A percentile compares a stretch with the other conserved stretches of the same genome.
Evolutionary conservation across 208 protist species (phyloP).

Genomic region (Crithidia brevicula): DNA sequence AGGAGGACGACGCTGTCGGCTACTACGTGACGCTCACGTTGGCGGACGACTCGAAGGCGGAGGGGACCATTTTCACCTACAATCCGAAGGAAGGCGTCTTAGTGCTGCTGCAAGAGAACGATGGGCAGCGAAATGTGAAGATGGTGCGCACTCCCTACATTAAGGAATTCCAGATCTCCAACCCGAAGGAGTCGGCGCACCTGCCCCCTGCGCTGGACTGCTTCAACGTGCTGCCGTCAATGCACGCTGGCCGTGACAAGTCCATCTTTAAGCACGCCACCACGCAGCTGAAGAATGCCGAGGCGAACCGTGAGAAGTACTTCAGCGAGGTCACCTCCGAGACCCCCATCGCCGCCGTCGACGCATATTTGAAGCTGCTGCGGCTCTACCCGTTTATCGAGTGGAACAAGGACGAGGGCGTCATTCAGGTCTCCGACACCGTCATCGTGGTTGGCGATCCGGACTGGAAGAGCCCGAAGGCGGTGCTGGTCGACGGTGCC

Average conservation of each 20-base stretch:
- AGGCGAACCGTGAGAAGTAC: constrained; percentile 40
- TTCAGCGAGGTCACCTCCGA: constrained; percentile 52
- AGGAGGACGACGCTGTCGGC: constrained; percentile 76
- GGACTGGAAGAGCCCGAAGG: constrained; percentile 68
- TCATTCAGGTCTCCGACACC: constrained; percentile 73
- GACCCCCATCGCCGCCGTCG: constrained; percentile 72
- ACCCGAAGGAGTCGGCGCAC: constrained; percentile 40
- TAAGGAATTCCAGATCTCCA: constrained; percentile 59
- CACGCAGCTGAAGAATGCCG: constrained; percentile 68
- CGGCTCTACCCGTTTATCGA: constrained; percentile 80
- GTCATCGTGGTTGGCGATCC: constrained; percentile 78
- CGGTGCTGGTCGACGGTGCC: constrained; percentile 59
- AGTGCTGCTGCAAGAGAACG: constrained; percentile 60
- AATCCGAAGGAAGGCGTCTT: constrained; percentile 74
- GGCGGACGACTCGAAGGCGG: constrained; percentile 61
- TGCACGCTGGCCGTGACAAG: constrained; percentile 82
- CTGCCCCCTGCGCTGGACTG: constrained; percentile 66
- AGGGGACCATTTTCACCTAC: constrained; percentile 87
- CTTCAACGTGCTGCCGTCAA: constrained; percentile 72
- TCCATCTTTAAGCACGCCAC: constrained; percentile 85
- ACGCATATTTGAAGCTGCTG: constrained; percentile 65
- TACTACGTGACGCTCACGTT: constrained; percentile 63
- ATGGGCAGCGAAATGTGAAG: constrained; percentile 57
- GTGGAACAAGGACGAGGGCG: constrained; percentile 75
- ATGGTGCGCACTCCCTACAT: constrained; percentile 82